Evolutionary conservation across 2,329 filamentous ascomycete genomes (phyloP).

Genomic region (Alternaria sp.): DNA sequence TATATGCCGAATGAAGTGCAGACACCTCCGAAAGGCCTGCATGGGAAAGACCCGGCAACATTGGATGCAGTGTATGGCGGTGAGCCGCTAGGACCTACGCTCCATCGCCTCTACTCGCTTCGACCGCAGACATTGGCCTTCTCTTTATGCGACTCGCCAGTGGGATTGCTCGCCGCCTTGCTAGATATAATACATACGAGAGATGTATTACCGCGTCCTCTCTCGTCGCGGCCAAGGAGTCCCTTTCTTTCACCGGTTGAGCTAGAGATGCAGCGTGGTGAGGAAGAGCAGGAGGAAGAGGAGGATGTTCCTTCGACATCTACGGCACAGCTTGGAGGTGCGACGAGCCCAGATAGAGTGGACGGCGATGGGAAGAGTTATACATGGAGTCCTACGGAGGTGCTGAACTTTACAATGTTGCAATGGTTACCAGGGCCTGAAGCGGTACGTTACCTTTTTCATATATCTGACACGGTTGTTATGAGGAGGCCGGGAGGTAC

Average conservation of each 20-base stretch:
- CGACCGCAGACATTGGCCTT: constrained; percentile 47
- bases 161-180: constrained; percentile 42
- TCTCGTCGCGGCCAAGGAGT: constrained; percentile 29
- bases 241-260: constrained; percentile 42
- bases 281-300: constrained; percentile 15
- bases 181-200: constrained; percentile 42
- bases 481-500: not conserved
- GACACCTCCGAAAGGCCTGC: not conserved
- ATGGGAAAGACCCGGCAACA: not conserved
- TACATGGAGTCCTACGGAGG: constrained; percentile 50
- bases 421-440: constrained; percentile 73
- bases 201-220: constrained; percentile 10
- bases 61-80: not conserved
- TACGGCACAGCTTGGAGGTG: not conserved
- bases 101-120: constrained; percentile 37
- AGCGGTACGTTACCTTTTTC: constrained; percentile 14
- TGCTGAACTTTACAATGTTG: constrained; percentile 60
- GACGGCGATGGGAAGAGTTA: constrained; percentile 1
- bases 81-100: constrained; percentile 15
- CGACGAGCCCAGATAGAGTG: not conserved
- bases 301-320: not conserved
- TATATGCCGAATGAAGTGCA: constrained; percentile 62
- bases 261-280: constrained; percentile 27
- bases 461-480: not conserved
- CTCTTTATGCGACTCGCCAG: constrained; percentile 48